A percentile compares a stretch with the other conserved stretches of the same genome.
phyloP scores from a whole-genome alignment of 163 green algal genomes.

The Smithsoniella earleae region DNA sequence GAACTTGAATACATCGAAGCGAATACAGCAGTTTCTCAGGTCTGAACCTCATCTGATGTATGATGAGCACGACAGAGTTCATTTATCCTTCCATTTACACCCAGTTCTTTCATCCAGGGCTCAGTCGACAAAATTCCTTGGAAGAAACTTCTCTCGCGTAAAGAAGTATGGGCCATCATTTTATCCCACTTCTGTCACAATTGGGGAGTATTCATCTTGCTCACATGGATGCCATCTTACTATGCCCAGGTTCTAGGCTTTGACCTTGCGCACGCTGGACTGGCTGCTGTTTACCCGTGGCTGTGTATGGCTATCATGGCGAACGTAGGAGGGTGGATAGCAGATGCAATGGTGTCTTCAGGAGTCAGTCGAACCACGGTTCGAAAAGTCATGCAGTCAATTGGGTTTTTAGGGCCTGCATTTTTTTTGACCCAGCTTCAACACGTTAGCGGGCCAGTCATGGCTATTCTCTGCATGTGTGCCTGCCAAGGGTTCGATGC shows the following conservation, averaged over 20 bases:
- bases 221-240: conserved; percentile 99
- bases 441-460: conserved; percentile 34
- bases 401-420: conserved; percentile 92
- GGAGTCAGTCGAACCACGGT: conserved; percentile 69
- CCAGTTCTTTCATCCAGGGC: conserved; percentile 32
- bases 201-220: conserved; percentile 93
- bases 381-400: conserved; percentile 76
- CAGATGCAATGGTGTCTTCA: conserved; percentile 66
- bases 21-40: conserved; percentile 38
- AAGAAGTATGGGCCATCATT: conserved; percentile 77
- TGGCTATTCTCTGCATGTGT: conserved; percentile 56
- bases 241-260: conserved; percentile 91
- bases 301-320: conserved; percentile 81
- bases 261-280: conserved; percentile 71
- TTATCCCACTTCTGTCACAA: conserved; percentile 97
- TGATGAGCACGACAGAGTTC: neutral
- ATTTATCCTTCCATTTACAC: neutral
- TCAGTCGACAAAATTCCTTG: conserved; percentile 59
- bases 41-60: neutral
- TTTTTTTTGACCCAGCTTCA: conserved; percentile 82
- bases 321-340: conserved; percentile 84
- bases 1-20: conserved; percentile 56
- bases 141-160: conserved; percentile 61
- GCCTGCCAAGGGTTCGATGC: conserved; percentile 74
- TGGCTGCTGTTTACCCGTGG: conserved; percentile 87